Percentiles rank a stretch among this genome's conserved stretches.
These are phyloP conservation scores for Polyporus arcularius DNA, from an alignment of 768 basidiomycete species.

Conservation along the genomic window DNA sequence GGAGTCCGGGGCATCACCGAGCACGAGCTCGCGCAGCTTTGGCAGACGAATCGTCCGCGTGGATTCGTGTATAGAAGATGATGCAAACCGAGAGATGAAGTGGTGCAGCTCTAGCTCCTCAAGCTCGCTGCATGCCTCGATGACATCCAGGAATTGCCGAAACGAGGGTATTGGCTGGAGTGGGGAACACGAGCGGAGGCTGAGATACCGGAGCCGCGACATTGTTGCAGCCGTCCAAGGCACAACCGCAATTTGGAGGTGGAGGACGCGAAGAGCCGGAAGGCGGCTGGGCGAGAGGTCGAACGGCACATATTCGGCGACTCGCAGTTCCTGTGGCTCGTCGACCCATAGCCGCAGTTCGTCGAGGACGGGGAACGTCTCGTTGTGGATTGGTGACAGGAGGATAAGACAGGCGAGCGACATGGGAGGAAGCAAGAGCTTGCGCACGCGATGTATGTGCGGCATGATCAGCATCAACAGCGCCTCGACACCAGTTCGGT, in stretches of 20 bases:
- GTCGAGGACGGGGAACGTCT: background rate
- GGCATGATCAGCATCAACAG: background rate
- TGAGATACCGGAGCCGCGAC: background rate
- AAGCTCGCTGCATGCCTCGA: background rate
- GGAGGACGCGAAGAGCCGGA: background rate
- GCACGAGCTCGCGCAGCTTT: background rate
- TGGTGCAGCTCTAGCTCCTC: background rate
- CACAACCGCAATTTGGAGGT: background rate
- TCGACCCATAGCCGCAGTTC: background rate
- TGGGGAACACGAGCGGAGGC: background rate
- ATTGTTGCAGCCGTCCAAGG: background rate
- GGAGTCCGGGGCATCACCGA: background rate
- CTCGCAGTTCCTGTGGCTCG: too few relatives aligned
- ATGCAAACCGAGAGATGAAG: background rate
- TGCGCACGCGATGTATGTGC: background rate
- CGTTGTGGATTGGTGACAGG: background rate
- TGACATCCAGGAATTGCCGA: background rate
- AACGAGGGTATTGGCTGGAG: background rate
- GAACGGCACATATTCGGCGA: background rate
- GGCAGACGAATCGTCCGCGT: background rate
- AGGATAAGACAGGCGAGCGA: background rate
- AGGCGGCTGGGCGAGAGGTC: background rate
- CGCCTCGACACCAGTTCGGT: background rate
- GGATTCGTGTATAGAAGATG: background rate
- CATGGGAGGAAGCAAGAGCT: background rate